These are phyloP conservation scores for Magnaporthales sp. DNA, from an alignment of 2,329 filamentous ascomycete species.

Conservation along the genomic window DNA sequence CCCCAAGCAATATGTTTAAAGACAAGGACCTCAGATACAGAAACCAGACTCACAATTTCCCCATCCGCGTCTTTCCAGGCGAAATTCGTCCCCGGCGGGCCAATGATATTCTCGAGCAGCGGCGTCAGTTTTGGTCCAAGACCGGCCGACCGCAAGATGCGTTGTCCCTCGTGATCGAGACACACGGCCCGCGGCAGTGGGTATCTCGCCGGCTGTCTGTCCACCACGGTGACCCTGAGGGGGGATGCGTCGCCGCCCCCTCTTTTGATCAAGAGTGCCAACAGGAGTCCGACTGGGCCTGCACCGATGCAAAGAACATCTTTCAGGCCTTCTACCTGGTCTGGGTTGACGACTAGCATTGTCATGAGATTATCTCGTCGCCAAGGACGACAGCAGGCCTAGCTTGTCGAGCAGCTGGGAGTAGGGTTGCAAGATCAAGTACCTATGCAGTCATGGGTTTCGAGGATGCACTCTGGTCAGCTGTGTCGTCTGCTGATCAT, in stretches of 20 bases:
- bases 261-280: not conserved
- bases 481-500: no score
- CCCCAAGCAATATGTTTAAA: not conserved
- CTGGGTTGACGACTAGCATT: not conserved
- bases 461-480: no score
- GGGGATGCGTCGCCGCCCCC: no score
- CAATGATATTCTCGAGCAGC: not conserved
- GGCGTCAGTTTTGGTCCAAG: not conserved
- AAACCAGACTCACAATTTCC: not conserved
- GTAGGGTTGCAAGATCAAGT: no score
- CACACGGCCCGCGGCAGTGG: not conserved
- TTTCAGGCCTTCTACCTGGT: not conserved
- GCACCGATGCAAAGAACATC: not conserved
- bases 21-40: not conserved
- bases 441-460: no score
- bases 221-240: not conserved
- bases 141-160: not conserved
- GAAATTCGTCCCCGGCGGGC: not conserved
- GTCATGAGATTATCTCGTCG: no score
- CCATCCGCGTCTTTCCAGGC: not conserved
- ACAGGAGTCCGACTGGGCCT: not conserved
- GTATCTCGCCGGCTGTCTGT: not conserved
- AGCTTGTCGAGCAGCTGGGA: no score
- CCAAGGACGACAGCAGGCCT: no score
- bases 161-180: not conserved